A percentile compares a stretch with the other conserved stretches of the same genome.
Evolutionary conservation across 2,329 filamentous ascomycete species (phyloP).

Genomic region (Calonectria pseudoreteaudii): DNA sequence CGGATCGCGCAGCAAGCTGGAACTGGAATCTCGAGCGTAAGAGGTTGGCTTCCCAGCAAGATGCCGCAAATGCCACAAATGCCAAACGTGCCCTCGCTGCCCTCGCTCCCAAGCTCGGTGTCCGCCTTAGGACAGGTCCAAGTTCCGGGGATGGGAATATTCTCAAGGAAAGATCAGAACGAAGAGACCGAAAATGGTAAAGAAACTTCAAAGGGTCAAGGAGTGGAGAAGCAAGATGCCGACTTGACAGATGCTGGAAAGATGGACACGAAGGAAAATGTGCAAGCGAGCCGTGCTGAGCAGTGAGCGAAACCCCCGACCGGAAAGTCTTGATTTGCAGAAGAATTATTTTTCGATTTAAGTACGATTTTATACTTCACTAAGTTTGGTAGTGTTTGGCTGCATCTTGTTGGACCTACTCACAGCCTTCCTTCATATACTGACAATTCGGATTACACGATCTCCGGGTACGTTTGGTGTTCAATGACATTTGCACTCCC

Average conservation of each 20-base stretch:
- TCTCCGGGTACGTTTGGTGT: no score
- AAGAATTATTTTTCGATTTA: not conserved
- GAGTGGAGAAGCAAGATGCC: not conserved
- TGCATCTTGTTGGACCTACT: not conserved
- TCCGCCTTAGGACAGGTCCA: slow-evolving; percentile 42
- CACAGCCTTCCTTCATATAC: no score
- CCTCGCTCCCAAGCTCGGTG: slow-evolving; percentile 44
- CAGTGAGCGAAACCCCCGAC: not conserved
- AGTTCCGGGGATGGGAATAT: slow-evolving; percentile 41
- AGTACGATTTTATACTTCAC: not conserved
- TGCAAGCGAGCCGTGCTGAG: not conserved
- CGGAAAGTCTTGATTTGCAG: not conserved
- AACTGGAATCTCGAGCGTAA: slow-evolving; percentile 50
- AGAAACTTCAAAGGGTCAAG: not conserved
- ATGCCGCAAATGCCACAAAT: slow-evolving; percentile 50
- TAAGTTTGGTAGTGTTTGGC: not conserved
- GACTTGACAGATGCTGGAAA: not conserved
- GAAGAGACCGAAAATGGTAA: slow-evolving; percentile 20
- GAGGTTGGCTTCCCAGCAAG: slow-evolving; percentile 59
- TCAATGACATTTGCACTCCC: no score
- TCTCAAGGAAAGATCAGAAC: slow-evolving; percentile 39
- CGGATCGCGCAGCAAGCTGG: slow-evolving; percentile 61
- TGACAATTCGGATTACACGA: no score
- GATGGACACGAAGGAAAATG: not conserved
- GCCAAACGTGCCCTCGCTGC: slow-evolving; percentile 44